phyloP scores from a whole-genome alignment of 176 grass and related monocot species.

The Coix lacrymajobi region DNA sequence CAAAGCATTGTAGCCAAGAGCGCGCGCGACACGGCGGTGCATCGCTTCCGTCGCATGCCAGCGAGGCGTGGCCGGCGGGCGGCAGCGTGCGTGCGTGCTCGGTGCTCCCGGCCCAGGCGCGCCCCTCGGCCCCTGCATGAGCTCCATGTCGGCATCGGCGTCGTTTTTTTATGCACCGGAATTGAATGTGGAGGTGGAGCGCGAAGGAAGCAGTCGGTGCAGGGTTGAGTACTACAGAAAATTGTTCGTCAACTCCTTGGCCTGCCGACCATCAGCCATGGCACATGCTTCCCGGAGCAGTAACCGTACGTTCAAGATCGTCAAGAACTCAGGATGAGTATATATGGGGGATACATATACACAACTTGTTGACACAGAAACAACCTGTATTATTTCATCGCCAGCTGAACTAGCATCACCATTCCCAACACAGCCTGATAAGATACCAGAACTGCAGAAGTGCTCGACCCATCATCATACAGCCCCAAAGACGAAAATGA shows the following conservation, averaged over 20 bases:
- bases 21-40: too few relatives aligned
- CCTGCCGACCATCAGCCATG: background rate
- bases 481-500: background rate
- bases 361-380: background rate
- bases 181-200: background rate
- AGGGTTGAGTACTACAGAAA: background rate
- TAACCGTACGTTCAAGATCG: slow-evolving; percentile 1
- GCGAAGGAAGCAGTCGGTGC: slow-evolving; percentile 23
- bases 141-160: background rate
- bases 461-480: background rate
- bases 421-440: background rate
- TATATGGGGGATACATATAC: background rate
- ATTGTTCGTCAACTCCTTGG: background rate
- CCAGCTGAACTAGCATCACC: background rate
- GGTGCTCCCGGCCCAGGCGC: background rate
- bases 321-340: background rate
- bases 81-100: background rate
- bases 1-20: too few relatives aligned
- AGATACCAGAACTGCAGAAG: background rate
- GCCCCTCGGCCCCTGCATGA: too few relatives aligned
- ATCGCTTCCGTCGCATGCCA: background rate
- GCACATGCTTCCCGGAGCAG: slow-evolving; percentile 15
- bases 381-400: background rate
- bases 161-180: background rate
- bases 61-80: too few relatives aligned